Evolutionary conservation across 169 alveolate genomes (phyloP).

Genomic region (Plasmodium yoelii): DNA sequence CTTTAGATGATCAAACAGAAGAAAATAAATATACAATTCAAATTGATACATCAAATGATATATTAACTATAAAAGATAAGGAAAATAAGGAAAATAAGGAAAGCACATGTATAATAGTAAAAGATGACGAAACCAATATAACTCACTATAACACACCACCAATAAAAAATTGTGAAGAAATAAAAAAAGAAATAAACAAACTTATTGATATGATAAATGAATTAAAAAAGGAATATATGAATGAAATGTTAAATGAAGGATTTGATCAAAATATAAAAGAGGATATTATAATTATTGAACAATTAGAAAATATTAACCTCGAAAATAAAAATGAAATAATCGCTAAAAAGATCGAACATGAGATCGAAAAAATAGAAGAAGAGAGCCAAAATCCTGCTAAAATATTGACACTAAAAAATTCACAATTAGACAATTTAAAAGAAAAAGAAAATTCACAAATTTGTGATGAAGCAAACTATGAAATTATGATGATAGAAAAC

Average conservation of each 20-base stretch:
- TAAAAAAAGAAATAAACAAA: conserved; percentile 36
- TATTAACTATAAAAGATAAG: too few relatives aligned
- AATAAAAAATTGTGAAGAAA: background rate
- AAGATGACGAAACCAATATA: too few relatives aligned
- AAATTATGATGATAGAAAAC: conserved; percentile 5
- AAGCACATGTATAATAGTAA: too few relatives aligned
- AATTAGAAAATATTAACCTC: background rate
- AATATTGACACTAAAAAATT: too few relatives aligned
- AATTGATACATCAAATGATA: too few relatives aligned
- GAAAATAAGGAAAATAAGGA: too few relatives aligned
- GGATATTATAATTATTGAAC: conserved; percentile 3
- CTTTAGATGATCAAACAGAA: background rate
- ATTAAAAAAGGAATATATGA: conserved; percentile 17
- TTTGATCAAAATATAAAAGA: conserved; percentile 1
- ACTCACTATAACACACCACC: too few relatives aligned
- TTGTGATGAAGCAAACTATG: background rate
- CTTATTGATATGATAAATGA: conserved; percentile 38
- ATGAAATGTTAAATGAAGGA: conserved; percentile 21
- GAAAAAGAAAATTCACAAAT: conserved; percentile 2
- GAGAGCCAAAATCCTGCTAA: background rate
- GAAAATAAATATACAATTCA: conserved; percentile 1
- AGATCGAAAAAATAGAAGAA: background rate
- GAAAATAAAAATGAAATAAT: background rate
- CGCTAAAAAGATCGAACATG: background rate
- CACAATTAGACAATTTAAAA: background rate